Percentiles rank a stretch among this genome's conserved stretches.
Evolutionary conservation across 495 filamentous ascomycete species (phyloP).

Genomic region (Xylaria bambusicola): DNA sequence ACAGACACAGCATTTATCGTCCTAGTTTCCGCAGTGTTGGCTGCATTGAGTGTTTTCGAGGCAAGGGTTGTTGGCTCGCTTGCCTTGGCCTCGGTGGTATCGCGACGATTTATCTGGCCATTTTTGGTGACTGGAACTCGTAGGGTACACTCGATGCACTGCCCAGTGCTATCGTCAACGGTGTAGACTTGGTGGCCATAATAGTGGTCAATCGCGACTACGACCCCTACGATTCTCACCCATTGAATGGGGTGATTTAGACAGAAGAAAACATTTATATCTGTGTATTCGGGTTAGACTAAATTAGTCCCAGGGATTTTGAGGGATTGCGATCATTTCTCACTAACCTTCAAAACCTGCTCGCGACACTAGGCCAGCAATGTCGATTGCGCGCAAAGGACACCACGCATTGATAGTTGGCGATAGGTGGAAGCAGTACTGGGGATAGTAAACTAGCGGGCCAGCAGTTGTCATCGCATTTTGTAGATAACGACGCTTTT

Average conservation of each 20-base stretch:
- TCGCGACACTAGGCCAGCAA: slow-evolving; percentile 60
- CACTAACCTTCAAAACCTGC: slow-evolving; percentile 66
- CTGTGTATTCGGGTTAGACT: slow-evolving; percentile 40
- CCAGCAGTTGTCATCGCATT: slow-evolving; percentile 56
- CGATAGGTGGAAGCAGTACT: slow-evolving; percentile 81
- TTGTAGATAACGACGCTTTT: slow-evolving; percentile 21
- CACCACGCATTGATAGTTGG: slow-evolving; percentile 84
- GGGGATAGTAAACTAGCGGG: slow-evolving; percentile 60
- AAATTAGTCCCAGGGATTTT: neutral
- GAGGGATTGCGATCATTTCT: neutral
- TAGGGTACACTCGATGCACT: slow-evolving; percentile 62
- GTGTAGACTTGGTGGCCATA: slow-evolving; percentile 62
- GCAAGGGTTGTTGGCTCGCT: neutral
- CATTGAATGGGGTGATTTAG: slow-evolving; percentile 89
- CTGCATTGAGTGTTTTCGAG: neutral
- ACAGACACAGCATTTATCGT: neutral
- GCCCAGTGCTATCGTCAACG: slow-evolving; percentile 85
- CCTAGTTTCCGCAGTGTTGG: neutral
- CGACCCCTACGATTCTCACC: slow-evolving; percentile 72
- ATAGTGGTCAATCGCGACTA: slow-evolving; percentile 75
- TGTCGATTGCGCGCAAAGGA: slow-evolving; percentile 70
- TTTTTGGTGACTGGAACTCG: slow-evolving; percentile 22
- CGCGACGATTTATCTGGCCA: slow-evolving; percentile 1
- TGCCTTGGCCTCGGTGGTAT: neutral
- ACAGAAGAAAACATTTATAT: slow-evolving; percentile 74